phyloP scores from a whole-genome alignment of 2,329 filamentous ascomycete species.

The Cercospora citrullina region DNA sequence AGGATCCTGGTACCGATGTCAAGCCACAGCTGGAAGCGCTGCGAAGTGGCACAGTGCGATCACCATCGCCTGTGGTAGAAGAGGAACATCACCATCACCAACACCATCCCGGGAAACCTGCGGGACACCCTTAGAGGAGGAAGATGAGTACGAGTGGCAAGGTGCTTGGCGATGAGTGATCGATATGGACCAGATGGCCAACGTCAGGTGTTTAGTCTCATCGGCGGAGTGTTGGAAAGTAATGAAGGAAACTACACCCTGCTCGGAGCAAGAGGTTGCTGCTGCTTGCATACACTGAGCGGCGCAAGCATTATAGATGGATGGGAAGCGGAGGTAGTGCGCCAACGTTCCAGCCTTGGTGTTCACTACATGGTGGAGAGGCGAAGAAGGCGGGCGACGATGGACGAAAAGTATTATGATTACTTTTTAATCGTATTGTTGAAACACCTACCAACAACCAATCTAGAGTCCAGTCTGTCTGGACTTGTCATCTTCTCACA shows the following conservation, averaged over 20 bases:
- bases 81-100: constrained; percentile 22
- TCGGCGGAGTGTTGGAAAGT: background rate
- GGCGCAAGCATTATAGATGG: background rate
- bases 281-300: background rate
- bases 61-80: constrained; percentile 34
- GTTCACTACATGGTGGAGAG: background rate
- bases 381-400: background rate
- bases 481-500: background rate
- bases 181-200: background rate
- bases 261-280: background rate
- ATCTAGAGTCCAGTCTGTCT: too few relatives aligned
- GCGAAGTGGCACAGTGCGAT: constrained; percentile 34
- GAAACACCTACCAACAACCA: background rate
- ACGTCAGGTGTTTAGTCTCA: background rate
- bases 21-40: constrained; percentile 30
- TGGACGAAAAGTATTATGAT: constrained; percentile 3
- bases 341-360: background rate
- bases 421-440: background rate
- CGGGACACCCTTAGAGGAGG: background rate
- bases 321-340: background rate
- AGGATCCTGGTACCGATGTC: constrained; percentile 32
- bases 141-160: background rate
- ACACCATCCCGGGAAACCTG: background rate
- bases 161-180: background rate
- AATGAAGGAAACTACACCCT: background rate